Conservation (phyloP, 768 basidiomycete species). For the Psilocybe azurescens region DNA sequence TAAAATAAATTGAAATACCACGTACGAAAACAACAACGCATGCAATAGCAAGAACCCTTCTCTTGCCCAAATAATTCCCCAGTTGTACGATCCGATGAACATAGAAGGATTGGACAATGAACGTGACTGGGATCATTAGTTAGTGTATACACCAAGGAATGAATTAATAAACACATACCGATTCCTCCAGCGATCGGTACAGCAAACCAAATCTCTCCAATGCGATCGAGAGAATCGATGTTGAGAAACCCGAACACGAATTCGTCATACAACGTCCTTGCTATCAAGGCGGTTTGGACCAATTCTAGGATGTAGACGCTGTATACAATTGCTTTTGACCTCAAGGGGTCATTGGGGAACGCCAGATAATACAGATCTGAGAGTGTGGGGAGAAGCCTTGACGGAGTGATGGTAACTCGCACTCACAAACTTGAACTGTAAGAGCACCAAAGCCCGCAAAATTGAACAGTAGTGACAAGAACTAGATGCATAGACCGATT, state of each 20-base stretch:
- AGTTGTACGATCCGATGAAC: slow-evolving; percentile 6
- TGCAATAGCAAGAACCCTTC: background rate
- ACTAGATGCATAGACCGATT: background rate
- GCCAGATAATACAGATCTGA: slow-evolving; percentile 18
- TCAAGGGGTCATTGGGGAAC: slow-evolving; percentile 12
- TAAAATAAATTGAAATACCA: background rate
- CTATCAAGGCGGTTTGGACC: slow-evolving; percentile 11
- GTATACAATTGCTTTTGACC: slow-evolving; percentile 14
- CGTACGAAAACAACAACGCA: background rate
- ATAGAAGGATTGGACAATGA: slow-evolving; percentile 11
- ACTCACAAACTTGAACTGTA: slow-evolving; percentile 20
- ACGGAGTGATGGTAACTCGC: background rate
- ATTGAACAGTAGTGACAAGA: slow-evolving; percentile 4
- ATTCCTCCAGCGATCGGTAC: slow-evolving; percentile 7
- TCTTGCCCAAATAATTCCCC: background rate
- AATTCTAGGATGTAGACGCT: slow-evolving; percentile 16
- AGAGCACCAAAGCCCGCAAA: slow-evolving; percentile 12
- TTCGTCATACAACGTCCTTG: slow-evolving; percentile 4
- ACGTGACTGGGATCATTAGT: background rate
- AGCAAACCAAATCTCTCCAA: slow-evolving; percentile 10
- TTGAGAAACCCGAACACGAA: slow-evolving; percentile 14
- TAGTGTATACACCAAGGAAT: background rate
- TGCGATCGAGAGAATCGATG: slow-evolving; percentile 5
- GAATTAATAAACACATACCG: background rate
- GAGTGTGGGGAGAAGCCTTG: background rate